phyloP scores from a whole-genome alignment of 1,284 basidiomycete genomes.

The Wolfiporia cocos region DNA sequence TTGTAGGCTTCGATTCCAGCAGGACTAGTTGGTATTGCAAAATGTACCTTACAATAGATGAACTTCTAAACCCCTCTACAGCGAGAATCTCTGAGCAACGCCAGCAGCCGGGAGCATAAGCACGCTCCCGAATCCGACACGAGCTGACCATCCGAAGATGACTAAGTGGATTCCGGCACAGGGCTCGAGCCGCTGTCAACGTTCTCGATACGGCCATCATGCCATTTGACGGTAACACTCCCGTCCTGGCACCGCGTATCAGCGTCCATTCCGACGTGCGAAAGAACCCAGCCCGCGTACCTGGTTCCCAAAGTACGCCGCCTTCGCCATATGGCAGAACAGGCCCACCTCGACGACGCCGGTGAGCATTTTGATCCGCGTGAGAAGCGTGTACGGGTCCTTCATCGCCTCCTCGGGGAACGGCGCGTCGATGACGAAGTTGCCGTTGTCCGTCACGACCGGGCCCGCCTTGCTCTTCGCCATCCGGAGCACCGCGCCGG shows the following conservation, averaged over 20 bases:
- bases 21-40: no score
- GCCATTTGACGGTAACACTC: slow-evolving; percentile 45
- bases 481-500: slow-evolving; percentile 75
- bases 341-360: slow-evolving; percentile 97
- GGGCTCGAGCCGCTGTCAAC: slow-evolving; percentile 14
- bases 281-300: slow-evolving; percentile 31
- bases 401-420: slow-evolving; percentile 69
- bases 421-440: slow-evolving; percentile 92
- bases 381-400: slow-evolving; percentile 63
- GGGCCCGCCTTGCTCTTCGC: slow-evolving; percentile 84
- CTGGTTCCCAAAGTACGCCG: slow-evolving; percentile 95
- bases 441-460: slow-evolving; percentile 94
- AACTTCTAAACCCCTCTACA: no score
- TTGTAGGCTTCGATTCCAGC: no score
- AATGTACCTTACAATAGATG: no score
- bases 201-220: slow-evolving; percentile 41
- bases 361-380: slow-evolving; percentile 82
- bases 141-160: no score
- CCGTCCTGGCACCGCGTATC: slow-evolving; percentile 48
- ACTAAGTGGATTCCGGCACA: not conserved
- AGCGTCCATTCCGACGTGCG: no score
- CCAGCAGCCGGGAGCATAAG: no score
- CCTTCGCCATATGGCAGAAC: slow-evolving; percentile 91
- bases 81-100: no score
- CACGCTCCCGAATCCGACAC: no score